phyloP scores from a whole-genome alignment of 345 rosid genomes.

The Pseudoturritis turrita region DNA sequence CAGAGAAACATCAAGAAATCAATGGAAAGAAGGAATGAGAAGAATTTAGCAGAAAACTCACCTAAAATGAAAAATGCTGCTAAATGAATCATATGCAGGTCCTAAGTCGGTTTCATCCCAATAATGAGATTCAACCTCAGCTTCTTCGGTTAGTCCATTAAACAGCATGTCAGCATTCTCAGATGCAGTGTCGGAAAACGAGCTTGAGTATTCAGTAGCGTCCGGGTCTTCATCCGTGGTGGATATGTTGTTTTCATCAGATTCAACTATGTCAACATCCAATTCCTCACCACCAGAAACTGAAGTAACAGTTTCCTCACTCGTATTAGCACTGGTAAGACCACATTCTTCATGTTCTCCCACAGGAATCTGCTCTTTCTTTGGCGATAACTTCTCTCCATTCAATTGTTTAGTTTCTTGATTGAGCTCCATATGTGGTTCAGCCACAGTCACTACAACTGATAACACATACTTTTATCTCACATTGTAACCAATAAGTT shows the following conservation, averaged over 20 bases:
- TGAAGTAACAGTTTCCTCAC: slow-evolving; percentile 31
- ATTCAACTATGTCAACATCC: slow-evolving; percentile 53
- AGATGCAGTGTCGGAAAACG: slow-evolving; percentile 69
- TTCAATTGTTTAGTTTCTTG: slow-evolving; percentile 25
- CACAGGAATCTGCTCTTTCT: slow-evolving; percentile 29
- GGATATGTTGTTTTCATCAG: slow-evolving; percentile 22
- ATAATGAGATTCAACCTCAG: slow-evolving; percentile 77
- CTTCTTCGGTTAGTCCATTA: slow-evolving; percentile 62
- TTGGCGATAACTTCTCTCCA: slow-evolving; percentile 27
- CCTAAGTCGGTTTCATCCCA: slow-evolving; percentile 47
- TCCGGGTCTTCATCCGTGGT: slow-evolving; percentile 53
- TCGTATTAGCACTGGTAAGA: slow-evolving; percentile 28
- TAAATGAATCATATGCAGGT: slow-evolving; percentile 51
- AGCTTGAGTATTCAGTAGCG: slow-evolving; percentile 85
- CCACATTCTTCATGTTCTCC: slow-evolving; percentile 27
- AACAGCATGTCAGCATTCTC: slow-evolving; percentile 37
- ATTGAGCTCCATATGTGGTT: slow-evolving; percentile 38
- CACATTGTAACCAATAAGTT: slow-evolving; percentile 15
- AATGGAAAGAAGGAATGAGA: neutral
- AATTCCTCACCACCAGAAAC: slow-evolving; percentile 39
- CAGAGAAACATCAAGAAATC: neutral
- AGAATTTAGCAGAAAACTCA: slow-evolving; percentile 25
- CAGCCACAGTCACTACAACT: slow-evolving; percentile 33
- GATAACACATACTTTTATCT: slow-evolving; percentile 15
- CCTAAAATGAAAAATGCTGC: slow-evolving; percentile 56